Evolutionary conservation across 495 filamentous ascomycete species (phyloP), one percentile per base, ranked within the genome.

Genomic region (Podospora pseudoanserina): DNA sequence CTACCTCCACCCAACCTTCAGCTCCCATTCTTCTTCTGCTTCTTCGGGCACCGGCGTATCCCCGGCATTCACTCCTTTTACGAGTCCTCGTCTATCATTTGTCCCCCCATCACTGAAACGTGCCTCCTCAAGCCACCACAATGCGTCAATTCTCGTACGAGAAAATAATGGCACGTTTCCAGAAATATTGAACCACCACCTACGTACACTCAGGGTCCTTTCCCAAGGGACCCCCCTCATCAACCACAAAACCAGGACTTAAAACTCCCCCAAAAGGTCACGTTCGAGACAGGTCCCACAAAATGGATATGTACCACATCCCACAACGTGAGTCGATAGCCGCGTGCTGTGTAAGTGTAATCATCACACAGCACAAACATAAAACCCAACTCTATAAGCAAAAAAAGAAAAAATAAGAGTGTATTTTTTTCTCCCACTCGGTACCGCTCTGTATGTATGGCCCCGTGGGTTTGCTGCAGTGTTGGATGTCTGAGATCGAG

Each of bases 401-500:
- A 23, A 23, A 23, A 23, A 39, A 39, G 11, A 11, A 39, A 11
- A 39, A 39, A 39, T 39, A 39, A 39, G 34, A 39, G 34, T 39
- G 23, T 23, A 1, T 32, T 7, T 32, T 19, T 32, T 32, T 32
- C 30, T 23, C 23, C 23, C 1, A 23, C 3, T 49, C 39, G 39
- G 39, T 49, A 49, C 39, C 39, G 39, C 39, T 2, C 2, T 49
- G 39, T 49, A 49, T 49, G 9, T 3, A 16, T 23, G 23, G 23
- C 2, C 7, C 39, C 39, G 13, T 49, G 39, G 39, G 39, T 49
- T 49, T 49, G 39, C 39, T 49, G 39, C 39, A 23, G 39, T 49
- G 30, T 32, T 26, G 39, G 32, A 68, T 57, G 70, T 69, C 61
- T 64, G 55, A 72, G 70, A 72, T 72, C 67, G 64, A 61, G 70